Base-by-base conservation (phyloP, 2,329 filamentous ascomycete genomes). In the Microdochium bolleyi region DNA sequence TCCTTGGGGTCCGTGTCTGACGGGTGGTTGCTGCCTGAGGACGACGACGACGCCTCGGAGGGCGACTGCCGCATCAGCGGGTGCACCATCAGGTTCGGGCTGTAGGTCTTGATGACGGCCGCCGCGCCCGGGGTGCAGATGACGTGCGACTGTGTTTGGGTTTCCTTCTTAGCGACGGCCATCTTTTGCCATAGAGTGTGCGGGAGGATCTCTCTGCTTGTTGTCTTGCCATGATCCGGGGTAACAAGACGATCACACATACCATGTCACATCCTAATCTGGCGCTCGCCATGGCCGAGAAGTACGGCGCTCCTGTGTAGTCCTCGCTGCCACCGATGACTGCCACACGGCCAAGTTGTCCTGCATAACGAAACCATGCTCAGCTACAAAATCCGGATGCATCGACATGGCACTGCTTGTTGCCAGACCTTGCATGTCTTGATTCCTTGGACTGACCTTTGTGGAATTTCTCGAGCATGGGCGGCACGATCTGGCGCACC, bases 231-330 rank as follows among this genome's bases (percentile, higher is more conserved):
- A n/a, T n/a, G n/a, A 30, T 5, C 5, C 5, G 27, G 27, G 51
- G 16, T 24, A 46, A 30, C 24, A 22, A 51, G 34, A 50, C 14
- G 25, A 50, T 21, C 21, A 30, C 37, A 24, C 72, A 52, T 76
- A 92, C 90, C 89, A 96, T 89, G 64, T 96, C 91, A 63, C 87
- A 90, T 3, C 92, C 94, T 54, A 97, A 73, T 63, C 88, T 84
- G 49, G 94, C 94, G 59, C 90, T 96, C 13, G 94, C 94, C 84
- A 96, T 96, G 58, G 92, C 92, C 21, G 92, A 96, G 73, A 99
- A 99, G 73, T 96, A 99, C 13, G 94, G 94, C 54, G 94, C 94
- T 37, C 94, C 94, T 1, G 94, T 96, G 68, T 97, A 99, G 71
- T 97, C 92, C 67, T 92, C 85, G 65, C 90, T 95, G 41, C 94